Conservation (phyloP, 805 yeast species). For the Cyberlindnera lachancei region DNA sequence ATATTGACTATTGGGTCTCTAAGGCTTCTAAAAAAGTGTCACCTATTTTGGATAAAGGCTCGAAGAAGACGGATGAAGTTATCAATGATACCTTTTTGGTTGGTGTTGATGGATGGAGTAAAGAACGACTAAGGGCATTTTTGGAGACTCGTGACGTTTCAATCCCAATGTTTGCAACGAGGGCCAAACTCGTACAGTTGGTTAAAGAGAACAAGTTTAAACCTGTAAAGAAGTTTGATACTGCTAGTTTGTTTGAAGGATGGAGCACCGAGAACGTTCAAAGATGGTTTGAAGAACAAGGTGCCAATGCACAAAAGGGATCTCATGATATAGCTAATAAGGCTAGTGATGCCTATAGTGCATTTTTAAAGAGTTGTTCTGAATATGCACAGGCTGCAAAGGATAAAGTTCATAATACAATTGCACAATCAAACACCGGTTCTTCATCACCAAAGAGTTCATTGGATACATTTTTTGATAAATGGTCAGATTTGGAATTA, state of each 20-base stretch:
- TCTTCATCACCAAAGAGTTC: slow-evolving; percentile 4
- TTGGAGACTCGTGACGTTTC: slow-evolving; percentile 34
- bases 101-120: slow-evolving; percentile 41
- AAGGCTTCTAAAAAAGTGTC: slow-evolving; percentile 24
- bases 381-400: slow-evolving; percentile 12
- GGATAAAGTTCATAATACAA: too few relatives aligned
- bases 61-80: slow-evolving; percentile 26
- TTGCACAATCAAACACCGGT: slow-evolving; percentile 8
- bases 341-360: slow-evolving; percentile 18
- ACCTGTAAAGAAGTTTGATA: slow-evolving; percentile 26
- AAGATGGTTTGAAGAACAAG: slow-evolving; percentile 32
- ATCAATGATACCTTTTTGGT: slow-evolving; percentile 39
- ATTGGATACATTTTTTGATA: slow-evolving; percentile 25
- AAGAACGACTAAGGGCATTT: slow-evolving; percentile 35
- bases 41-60: slow-evolving; percentile 30
- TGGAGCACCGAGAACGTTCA: slow-evolving; percentile 32
- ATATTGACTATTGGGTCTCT: slow-evolving; percentile 31
- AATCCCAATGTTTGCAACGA: slow-evolving; percentile 33
- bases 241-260: slow-evolving; percentile 28
- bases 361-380: slow-evolving; percentile 8
- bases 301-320: slow-evolving; percentile 19
- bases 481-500: slow-evolving; percentile 38
- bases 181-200: slow-evolving; percentile 30
- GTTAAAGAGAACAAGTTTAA: slow-evolving; percentile 32
- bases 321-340: slow-evolving; percentile 16